Evolutionary conservation across 345 rosid species (phyloP), one percentile per base, ranked within the genome.

Genomic region (Populus pruinosa): DNA sequence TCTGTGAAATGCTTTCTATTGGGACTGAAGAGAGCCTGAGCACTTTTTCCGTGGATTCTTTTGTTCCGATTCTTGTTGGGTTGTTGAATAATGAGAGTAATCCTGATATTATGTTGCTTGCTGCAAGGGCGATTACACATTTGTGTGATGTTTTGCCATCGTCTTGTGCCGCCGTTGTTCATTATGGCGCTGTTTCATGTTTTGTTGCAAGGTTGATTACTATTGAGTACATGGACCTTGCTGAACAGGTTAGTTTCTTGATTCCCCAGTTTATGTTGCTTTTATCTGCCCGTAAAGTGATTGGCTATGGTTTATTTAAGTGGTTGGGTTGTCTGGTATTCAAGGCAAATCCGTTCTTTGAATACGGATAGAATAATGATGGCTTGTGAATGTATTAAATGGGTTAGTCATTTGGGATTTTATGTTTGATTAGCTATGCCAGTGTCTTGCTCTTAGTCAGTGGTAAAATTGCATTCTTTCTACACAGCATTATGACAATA

Each of bases 191-290:
- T 10, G 97, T 96, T 80, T 84, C 95, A 0, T 94, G 97, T 85
- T 91, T 96, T 68, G 92, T 90, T 44, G 98, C 98, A 2, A 88
- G 99, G 88, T 83, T 96, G 88, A 89, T 96, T 21, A 92, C 99
- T 14, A 96, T 96, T 36, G 99, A 94, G 87, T 96, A 96, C 74
- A 96, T 96, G 99, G 99, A 96, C 85, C 87, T 96, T 80, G 99
- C 99, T 70, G 99, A 96, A 83, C 99, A 96, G 98, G 98, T 96
- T 77, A 7, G 83, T 72, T 80, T 64, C 0, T 41, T 50, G 29
- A n/a, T n/a, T 25, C 29, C 70, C 13, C 23, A 67, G 13, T 17
- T 38, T 36, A 38, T 21, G 8, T 69, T 69, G 5, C 35, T 69
- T 13, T 31, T 9, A 69, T 25, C 64, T 59, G 64, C 12, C 12